Percentiles rank a stretch among this genome's conserved stretches.
These are phyloP conservation scores for Didymella glomerata DNA, from an alignment of 2,329 filamentous ascomycete genomes.

Conservation along the genomic window DNA sequence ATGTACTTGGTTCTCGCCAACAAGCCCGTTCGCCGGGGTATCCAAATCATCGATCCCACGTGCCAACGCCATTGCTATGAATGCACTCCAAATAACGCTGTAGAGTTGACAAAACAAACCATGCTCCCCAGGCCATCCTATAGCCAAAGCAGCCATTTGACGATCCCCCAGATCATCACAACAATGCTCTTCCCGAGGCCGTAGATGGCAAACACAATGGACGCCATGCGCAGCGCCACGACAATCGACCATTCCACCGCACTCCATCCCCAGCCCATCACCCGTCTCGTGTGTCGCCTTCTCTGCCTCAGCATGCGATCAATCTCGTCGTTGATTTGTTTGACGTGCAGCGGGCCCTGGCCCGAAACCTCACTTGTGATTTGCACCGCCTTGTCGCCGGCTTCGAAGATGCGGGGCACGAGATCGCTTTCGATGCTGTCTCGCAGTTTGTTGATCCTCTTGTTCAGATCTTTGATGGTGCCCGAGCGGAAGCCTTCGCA, in stretches of 20 bases:
- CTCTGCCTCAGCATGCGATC: conserved; percentile 74
- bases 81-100: not conserved
- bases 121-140: conserved; percentile 15
- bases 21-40: not conserved
- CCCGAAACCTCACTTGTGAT: conserved; percentile 79
- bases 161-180: conserved; percentile 64
- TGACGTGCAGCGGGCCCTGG: conserved; percentile 79
- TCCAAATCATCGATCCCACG: no score
- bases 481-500: conserved; percentile 59
- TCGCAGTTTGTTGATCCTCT: conserved; percentile 55
- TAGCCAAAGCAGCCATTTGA: conserved; percentile 84
- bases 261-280: conserved; percentile 79
- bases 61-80: not conserved
- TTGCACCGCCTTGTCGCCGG: conserved; percentile 81
- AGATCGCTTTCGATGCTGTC: conserved; percentile 59
- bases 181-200: conserved; percentile 71
- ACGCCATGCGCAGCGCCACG: conserved; percentile 92
- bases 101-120: not conserved
- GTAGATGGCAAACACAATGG: conserved; percentile 83
- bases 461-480: conserved; percentile 56
- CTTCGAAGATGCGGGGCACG: conserved; percentile 68
- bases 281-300: conserved; percentile 76
- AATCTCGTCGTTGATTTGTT: conserved; percentile 80
- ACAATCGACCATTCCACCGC: conserved; percentile 87
- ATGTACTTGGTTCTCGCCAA: not conserved